Evolutionary conservation across 2,329 filamentous ascomycete species (phyloP).

Genomic region (Colletotrichum paranaense): DNA sequence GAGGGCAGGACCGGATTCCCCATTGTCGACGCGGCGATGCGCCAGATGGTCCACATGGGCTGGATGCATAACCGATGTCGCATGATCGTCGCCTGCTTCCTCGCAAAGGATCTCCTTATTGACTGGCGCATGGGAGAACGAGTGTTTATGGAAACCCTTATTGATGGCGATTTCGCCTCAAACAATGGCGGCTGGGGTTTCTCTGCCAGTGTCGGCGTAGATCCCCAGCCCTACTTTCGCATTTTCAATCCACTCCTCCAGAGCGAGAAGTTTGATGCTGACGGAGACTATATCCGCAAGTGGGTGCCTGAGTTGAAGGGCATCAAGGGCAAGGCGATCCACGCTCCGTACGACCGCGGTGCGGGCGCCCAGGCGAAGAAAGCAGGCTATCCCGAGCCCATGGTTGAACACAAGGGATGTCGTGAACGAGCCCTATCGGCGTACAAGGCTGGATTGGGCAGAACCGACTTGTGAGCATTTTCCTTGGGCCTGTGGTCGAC

Average conservation of each 20-base stretch:
- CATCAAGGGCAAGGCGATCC: conserved; percentile 76
- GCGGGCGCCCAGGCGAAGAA: conserved; percentile 68
- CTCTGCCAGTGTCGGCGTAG: conserved; percentile 76
- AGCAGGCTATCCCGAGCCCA: conserved; percentile 77
- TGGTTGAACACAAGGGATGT: conserved; percentile 79
- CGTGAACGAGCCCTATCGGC: conserved; percentile 74
- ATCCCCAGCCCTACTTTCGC: conserved; percentile 90
- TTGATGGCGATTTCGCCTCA: conserved; percentile 83
- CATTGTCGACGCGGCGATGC: conserved; percentile 88
- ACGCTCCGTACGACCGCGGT: conserved; percentile 81
- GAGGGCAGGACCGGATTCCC: conserved; percentile 82
- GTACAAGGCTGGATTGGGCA: conserved; percentile 73
- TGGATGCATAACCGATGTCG: conserved; percentile 90
- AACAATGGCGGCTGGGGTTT: conserved; percentile 76
- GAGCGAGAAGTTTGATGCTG: conserved; percentile 85
- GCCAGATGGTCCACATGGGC: conserved; percentile 74
- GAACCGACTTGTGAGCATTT: conserved; percentile 43
- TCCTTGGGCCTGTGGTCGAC: not conserved
- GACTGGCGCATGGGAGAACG: conserved; percentile 87
- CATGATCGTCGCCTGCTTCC: conserved; percentile 86
- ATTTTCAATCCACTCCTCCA: conserved; percentile 90
- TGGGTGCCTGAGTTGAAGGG: conserved; percentile 82
- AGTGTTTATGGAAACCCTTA: conserved; percentile 84
- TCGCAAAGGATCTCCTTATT: conserved; percentile 82
- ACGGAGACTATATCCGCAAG: conserved; percentile 82